A percentile compares a stretch with the other conserved stretches of the same genome.
Evolutionary conservation across 2,329 filamentous ascomycete species (phyloP).

Genomic region (Ascochyta pisi): DNA sequence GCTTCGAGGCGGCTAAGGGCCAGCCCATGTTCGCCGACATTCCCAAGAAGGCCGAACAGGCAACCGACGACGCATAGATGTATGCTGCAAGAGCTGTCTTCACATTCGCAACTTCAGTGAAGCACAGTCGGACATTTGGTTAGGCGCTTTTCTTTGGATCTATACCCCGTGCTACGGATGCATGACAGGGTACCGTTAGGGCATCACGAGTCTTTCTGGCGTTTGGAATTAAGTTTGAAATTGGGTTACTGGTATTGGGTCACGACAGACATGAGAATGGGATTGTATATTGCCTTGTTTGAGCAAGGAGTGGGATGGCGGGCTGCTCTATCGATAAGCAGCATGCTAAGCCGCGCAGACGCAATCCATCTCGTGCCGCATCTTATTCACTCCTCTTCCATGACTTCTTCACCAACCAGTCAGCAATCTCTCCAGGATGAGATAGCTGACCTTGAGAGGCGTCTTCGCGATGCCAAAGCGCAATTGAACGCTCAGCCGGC

Average conservation of each 20-base stretch:
- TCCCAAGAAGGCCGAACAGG: constrained; percentile 32
- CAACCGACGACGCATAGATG: constrained; percentile 9
- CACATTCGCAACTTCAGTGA: constrained; percentile 5
- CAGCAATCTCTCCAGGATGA: constrained; percentile 55
- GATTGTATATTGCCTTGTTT: constrained; percentile 10
- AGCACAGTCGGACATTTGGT: constrained; percentile 11
- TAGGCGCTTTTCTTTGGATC: constrained; percentile 19
- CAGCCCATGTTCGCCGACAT: constrained; percentile 48
- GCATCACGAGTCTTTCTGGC: constrained; percentile 8
- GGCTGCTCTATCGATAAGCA: constrained; percentile 20
- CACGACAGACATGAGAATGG: constrained; percentile 23
- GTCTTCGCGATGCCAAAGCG: constrained; percentile 55
- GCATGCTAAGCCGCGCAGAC: constrained; percentile 28
- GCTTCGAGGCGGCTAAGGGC: constrained; percentile 46
- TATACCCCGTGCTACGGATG: constrained; percentile 21
- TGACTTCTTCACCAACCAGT: constrained; percentile 32
- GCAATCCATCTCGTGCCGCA: constrained; percentile 20
- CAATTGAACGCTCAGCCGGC: constrained; percentile 50
- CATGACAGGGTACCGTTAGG: constrained; percentile 13
- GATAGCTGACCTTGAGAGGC: constrained; percentile 64
- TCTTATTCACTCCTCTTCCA: constrained; percentile 26
- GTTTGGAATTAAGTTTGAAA: constrained; percentile 3
- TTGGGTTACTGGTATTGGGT: constrained; percentile 9
- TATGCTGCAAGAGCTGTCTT: constrained; percentile 6
- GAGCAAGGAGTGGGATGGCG: constrained; percentile 10